These are phyloP conservation scores for Blastocystis sp. DNA, from an alignment of 352 stramenopile genomes.

Conservation along the genomic window DNA sequence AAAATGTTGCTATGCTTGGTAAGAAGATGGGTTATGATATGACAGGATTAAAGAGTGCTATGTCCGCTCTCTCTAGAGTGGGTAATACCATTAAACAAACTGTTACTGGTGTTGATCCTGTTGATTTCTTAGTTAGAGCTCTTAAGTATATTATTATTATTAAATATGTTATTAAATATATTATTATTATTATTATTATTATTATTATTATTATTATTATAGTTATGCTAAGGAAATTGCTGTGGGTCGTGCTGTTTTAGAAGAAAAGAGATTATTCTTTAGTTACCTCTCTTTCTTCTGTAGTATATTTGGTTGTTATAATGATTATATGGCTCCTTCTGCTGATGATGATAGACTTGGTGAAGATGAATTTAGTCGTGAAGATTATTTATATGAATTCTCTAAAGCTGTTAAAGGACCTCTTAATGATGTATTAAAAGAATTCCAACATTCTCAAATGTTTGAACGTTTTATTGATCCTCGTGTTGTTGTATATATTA, in stretches of 20 bases:
- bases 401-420: constrained; percentile 30
- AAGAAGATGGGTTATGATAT: constrained; percentile 39
- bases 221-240: constrained; percentile 37
- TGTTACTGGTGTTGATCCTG: constrained; percentile 18
- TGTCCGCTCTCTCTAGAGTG: constrained; percentile 14
- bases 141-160: constrained; percentile 28
- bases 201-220: too few species aligned
- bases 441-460: constrained; percentile 37
- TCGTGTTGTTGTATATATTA: too few species aligned
- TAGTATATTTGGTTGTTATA: constrained; percentile 33
- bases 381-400: constrained; percentile 32
- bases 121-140: constrained; percentile 32
- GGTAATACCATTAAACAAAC: constrained; percentile 29
- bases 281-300: constrained; percentile 36
- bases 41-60: constrained; percentile 20
- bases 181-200: too few species aligned
- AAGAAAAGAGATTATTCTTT: constrained; percentile 33
- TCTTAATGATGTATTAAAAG: constrained; percentile 34
- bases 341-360: constrained; percentile 10
- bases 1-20: constrained; percentile 25
- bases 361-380: constrained; percentile 18
- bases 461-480: constrained; percentile 37
- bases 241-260: constrained; percentile 25
- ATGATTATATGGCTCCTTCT: constrained; percentile 14
- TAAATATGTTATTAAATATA: too few species aligned